Percentiles rank a stretch among this genome's conserved stretches.
Evolutionary conservation across 1,139 yeast species (phyloP).

Genomic region (Pichia sp.): DNA sequence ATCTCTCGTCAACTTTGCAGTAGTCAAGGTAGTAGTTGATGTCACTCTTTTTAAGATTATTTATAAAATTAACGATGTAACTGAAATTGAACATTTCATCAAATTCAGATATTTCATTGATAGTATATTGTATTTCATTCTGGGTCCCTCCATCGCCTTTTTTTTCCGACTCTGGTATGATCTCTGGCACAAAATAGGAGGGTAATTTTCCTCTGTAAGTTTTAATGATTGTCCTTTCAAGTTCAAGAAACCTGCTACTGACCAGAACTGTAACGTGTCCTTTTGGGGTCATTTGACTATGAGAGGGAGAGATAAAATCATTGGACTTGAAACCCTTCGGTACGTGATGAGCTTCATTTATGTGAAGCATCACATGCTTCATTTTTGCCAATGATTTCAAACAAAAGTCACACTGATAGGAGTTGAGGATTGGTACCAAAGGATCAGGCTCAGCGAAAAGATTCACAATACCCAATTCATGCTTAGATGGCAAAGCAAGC

Average conservation of each 20-base stretch:
- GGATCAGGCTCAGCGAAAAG: constrained; percentile 14
- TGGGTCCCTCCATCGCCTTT: background rate
- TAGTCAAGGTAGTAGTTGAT: constrained; percentile 10
- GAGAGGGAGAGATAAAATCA: constrained; percentile 5
- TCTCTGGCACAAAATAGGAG: constrained; percentile 6
- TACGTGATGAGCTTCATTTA: background rate
- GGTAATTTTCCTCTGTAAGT: background rate
- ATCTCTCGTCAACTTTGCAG: background rate
- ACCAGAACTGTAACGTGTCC: constrained; percentile 8
- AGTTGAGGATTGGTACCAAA: constrained; percentile 4
- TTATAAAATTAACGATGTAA: constrained; percentile 6
- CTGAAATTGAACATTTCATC: constrained; percentile 13
- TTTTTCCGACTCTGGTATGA: background rate
- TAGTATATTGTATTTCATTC: background rate
- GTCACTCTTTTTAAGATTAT: background rate
- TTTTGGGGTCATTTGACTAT: constrained; percentile 1
- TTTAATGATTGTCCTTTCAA: background rate
- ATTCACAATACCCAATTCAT: background rate
- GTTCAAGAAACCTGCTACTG: constrained; percentile 4
- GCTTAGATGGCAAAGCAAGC: background rate
- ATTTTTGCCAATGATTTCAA: constrained; percentile 1
- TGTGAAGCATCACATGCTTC: constrained; percentile 8
- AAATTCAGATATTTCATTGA: constrained; percentile 6
- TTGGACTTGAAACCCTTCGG: constrained; percentile 2
- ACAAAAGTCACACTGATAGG: constrained; percentile 16